These are phyloP conservation scores for Fusarium subglutinans DNA, from an alignment of 2,329 filamentous ascomycete species.

Conservation along the genomic window DNA sequence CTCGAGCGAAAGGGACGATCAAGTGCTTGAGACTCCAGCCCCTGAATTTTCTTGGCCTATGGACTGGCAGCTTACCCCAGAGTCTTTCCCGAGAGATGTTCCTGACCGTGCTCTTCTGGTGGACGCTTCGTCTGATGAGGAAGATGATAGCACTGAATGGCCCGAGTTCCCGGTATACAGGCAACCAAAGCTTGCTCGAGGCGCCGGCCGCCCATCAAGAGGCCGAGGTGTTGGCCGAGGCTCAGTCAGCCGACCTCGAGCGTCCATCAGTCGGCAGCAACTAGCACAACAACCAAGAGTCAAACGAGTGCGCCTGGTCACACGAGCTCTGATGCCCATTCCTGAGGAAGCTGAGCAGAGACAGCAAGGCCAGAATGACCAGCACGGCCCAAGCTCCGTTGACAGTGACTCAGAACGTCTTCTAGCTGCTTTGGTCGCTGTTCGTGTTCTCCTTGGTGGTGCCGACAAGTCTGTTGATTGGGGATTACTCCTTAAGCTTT, in stretches of 20 bases:
- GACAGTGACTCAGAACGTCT: conserved; percentile 46
- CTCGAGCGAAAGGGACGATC: conserved; percentile 13
- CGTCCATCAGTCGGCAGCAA: conserved; percentile 9
- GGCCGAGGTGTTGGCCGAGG: conserved; percentile 3
- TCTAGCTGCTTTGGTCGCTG: conserved; percentile 66
- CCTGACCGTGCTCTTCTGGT: conserved; percentile 11
- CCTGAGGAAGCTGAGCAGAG: conserved; percentile 3
- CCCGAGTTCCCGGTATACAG: conserved; percentile 12
- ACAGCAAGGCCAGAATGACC: background rate
- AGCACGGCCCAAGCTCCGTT: conserved; percentile 6
- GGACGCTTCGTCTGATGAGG: conserved; percentile 27
- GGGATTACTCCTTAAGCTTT: conserved; percentile 65
- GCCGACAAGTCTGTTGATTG: conserved; percentile 68
- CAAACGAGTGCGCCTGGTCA: conserved; percentile 46
- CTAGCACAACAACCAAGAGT: conserved; percentile 14
- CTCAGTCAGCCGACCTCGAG: conserved; percentile 1
- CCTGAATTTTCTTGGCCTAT: conserved; percentile 38
- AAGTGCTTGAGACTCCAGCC: background rate
- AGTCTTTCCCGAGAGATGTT: conserved; percentile 18
- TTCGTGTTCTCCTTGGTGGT: conserved; percentile 68
- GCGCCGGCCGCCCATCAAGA: background rate
- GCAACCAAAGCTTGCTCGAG: background rate
- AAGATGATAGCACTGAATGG: conserved; percentile 29
- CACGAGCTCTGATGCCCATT: conserved; percentile 44
- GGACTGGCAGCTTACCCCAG: conserved; percentile 39